Evolutionary conservation across 495 filamentous ascomycete genomes (phyloP), one percentile per base, ranked within the genome.

Genomic region (Pyrenula massariospora): DNA sequence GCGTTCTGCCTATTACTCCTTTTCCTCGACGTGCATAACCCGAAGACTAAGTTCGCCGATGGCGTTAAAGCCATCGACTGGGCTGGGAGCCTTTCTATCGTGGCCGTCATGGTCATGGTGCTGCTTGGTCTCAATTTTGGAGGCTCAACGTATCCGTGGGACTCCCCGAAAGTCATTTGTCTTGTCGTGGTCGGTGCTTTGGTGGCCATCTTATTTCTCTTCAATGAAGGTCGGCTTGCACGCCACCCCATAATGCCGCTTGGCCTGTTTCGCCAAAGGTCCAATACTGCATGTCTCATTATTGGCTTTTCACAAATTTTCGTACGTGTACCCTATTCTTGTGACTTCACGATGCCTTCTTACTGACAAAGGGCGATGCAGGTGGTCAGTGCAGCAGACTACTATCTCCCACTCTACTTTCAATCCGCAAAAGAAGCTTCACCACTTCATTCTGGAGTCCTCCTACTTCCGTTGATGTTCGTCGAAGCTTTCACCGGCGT

Each of bases 31-130:
- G 76, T 86, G 20, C 73, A 84, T 53, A 82, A 83, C 53, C 80
- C 82, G 2, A 68, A 71, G 55, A 85, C 82, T 0, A 68, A 69
- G 3, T 65, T 84, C 11, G 19, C 67, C 22, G 77, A 81, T 0
- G 91, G 90, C 0, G 68, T 94, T 19, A 83, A 81, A 55, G 85
- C 87, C 1, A 84, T 92, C 15, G 88, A 93, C 65, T 91, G 86
- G 86, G 67, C 80, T 25, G 88, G 88, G 1, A 83, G 80, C 11
- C 51, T 87, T 20, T 79, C 79, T 2, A 81, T 93, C 54, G 75
- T 91, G 3, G 83, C 80, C 11, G 81, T 84, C 8, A 87, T 86
- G 0, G 64, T 92, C 50, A 88, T 92, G 81, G 66, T 95, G 31
- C 73, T 94, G 2, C 76, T 92, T 2, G 89, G 84, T 1, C 73